These are phyloP conservation scores for Mesembryanthemum crystallinum DNA, from an alignment of 148 eudicot species.

Conservation along the genomic window DNA sequence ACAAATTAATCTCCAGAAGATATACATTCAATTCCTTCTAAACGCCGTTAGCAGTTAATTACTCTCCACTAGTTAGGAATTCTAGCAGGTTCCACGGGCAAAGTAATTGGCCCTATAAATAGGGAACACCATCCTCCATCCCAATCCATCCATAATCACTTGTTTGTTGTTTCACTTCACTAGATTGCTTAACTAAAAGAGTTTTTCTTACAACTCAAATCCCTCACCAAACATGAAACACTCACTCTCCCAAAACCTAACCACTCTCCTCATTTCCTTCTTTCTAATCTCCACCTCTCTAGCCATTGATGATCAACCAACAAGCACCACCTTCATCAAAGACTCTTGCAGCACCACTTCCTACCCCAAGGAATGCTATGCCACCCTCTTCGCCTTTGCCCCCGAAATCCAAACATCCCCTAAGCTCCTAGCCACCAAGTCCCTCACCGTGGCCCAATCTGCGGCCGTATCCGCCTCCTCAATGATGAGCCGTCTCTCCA, in stretches of 20 bases:
- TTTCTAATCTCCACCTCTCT: conserved; percentile 1
- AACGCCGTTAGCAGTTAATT: no score
- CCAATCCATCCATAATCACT: neutral
- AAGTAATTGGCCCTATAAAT: conserved; percentile 20
- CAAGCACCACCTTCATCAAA: conserved; percentile 26
- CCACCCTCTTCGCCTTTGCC: conserved; percentile 25
- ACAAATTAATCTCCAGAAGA: no score
- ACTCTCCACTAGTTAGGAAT: neutral
- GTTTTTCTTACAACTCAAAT: neutral
- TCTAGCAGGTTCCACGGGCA: neutral
- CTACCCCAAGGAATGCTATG: conserved; percentile 34
- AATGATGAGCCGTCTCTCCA: conserved; percentile 15
- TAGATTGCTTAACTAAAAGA: no score
- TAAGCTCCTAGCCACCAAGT: conserved; percentile 25
- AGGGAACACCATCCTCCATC: neutral
- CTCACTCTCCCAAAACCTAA: neutral
- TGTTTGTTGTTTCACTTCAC: no score
- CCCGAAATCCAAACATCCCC: conserved; percentile 31
- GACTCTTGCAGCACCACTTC: conserved; percentile 26
- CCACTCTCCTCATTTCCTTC: conserved; percentile 8
- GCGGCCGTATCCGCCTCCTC: conserved; percentile 20
- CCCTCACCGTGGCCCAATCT: conserved; percentile 28
- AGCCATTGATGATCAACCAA: neutral
- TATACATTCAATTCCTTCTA: no score
- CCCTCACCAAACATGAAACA: conserved; percentile 19